Evolutionary conservation across 805 yeast genomes (phyloP).

Genomic region (Nakazawaea molendinolei): DNA sequence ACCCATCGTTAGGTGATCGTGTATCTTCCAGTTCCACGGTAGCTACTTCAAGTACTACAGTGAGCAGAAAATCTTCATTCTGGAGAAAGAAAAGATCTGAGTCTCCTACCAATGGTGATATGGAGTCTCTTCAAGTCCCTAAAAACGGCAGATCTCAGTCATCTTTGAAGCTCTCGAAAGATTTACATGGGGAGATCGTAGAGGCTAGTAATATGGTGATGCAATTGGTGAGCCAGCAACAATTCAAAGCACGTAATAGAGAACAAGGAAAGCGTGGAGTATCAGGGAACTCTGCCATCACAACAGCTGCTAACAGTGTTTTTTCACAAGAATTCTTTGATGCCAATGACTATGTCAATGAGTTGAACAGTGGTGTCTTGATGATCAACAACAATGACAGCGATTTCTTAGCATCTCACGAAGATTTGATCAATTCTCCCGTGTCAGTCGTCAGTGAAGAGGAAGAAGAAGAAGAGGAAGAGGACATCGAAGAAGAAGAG

Average conservation of each 20-base stretch:
- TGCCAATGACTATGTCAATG: slow-evolving; percentile 59
- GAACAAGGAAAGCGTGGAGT: not conserved
- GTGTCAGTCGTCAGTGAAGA: slow-evolving; percentile 5
- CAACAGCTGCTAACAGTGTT: slow-evolving; percentile 25
- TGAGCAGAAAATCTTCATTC: slow-evolving; percentile 3
- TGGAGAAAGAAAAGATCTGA: slow-evolving; percentile 5
- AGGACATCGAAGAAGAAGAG: not conserved
- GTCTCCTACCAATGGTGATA: not conserved
- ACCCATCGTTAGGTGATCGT: not conserved
- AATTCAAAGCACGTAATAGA: slow-evolving; percentile 4
- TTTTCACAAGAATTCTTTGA: slow-evolving; percentile 55
- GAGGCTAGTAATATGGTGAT: slow-evolving; percentile 8
- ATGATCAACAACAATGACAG: slow-evolving; percentile 35
- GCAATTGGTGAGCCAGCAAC: slow-evolving; percentile 10
- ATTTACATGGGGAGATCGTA: slow-evolving; percentile 2
- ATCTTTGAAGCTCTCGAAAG: not conserved
- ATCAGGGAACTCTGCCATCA: not conserved
- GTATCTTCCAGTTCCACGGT: slow-evolving; percentile 17
- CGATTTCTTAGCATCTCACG: not conserved
- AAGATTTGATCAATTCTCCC: not conserved
- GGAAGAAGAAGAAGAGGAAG: slow-evolving; percentile 19
- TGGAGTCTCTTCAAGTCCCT: not conserved
- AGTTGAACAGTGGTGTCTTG: slow-evolving; percentile 46
- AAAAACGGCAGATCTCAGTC: not conserved
- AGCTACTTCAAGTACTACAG: not conserved